These are phyloP conservation scores for Trypanosoma platydactyli DNA, from an alignment of 208 protist genomes.

Conservation along the genomic window DNA sequence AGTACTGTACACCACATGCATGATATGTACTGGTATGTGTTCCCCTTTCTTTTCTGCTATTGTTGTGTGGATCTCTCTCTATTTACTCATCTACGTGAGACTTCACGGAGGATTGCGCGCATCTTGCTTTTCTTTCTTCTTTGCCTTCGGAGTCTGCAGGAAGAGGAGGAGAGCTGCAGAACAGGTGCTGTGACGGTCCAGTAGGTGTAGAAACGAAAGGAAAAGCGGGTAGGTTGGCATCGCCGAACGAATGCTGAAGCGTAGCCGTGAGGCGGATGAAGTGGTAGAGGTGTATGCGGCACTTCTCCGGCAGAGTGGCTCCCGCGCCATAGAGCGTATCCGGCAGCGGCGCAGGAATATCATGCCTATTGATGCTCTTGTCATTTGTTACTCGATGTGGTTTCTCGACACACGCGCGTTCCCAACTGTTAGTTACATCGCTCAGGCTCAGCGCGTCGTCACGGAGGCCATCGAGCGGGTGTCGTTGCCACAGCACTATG, in stretches of 20 bases:
- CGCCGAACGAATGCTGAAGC: conserved; percentile 33
- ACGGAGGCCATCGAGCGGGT: conserved; percentile 68
- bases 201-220: conserved; percentile 1
- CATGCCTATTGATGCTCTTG: conserved; percentile 73
- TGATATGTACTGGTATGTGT: too few relatives aligned
- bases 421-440: conserved; percentile 55
- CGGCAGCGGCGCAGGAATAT: conserved; percentile 38
- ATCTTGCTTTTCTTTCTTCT: too few relatives aligned
- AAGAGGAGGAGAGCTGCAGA: too few relatives aligned
- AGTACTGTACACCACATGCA: too few relatives aligned
- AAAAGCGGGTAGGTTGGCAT: background rate
- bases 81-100: too few relatives aligned
- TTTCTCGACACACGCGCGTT: conserved; percentile 56
- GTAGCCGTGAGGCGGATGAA: conserved; percentile 56
- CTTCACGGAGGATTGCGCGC: too few relatives aligned
- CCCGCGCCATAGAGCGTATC: conserved; percentile 72
- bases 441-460: conserved; percentile 67
- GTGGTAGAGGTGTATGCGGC: conserved; percentile 62
- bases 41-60: too few relatives aligned
- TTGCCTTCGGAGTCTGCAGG: too few relatives aligned
- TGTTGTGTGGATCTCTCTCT: too few relatives aligned
- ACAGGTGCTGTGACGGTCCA: too few relatives aligned
- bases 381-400: conserved; percentile 74
- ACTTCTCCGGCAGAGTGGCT: conserved; percentile 69
- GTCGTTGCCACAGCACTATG: conserved; percentile 50